A percentile compares a stretch with the other conserved stretches of the same genome.
Evolutionary conservation across 2,329 filamentous ascomycete genomes (phyloP).

Genomic region (Fusarium pseudograminearum): DNA sequence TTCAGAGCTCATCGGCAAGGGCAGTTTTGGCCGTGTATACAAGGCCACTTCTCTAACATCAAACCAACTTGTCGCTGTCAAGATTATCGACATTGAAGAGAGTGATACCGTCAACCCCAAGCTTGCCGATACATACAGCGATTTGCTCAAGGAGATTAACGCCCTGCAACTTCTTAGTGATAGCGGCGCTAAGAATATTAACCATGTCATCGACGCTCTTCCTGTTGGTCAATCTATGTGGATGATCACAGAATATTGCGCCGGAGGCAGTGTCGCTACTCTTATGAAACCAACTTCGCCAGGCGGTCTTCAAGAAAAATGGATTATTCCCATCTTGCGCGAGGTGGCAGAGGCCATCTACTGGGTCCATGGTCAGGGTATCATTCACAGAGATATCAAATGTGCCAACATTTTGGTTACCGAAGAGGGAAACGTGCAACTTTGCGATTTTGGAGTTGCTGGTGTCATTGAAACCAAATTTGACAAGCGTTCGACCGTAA

Average conservation of each 20-base stretch:
- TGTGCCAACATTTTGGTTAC: slow-evolving; percentile 85
- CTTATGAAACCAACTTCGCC: slow-evolving; percentile 76
- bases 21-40: slow-evolving; percentile 79
- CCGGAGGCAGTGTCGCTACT: slow-evolving; percentile 83
- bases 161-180: slow-evolving; percentile 79
- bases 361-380: slow-evolving; percentile 76
- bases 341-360: slow-evolving; percentile 74
- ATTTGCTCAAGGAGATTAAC: slow-evolving; percentile 76
- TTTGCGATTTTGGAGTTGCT: slow-evolving; percentile 88
- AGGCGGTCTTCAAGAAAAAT: slow-evolving; percentile 75
- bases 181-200: slow-evolving; percentile 81
- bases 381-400: slow-evolving; percentile 79
- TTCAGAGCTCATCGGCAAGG: slow-evolving; percentile 79
- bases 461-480: slow-evolving; percentile 80
- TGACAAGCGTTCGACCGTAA: slow-evolving; percentile 82
- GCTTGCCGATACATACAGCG: slow-evolving; percentile 74
- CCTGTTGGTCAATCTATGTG: slow-evolving; percentile 84
- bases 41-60: slow-evolving; percentile 66
- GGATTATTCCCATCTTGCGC: slow-evolving; percentile 75
- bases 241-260: slow-evolving; percentile 90
- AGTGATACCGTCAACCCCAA: slow-evolving; percentile 76
- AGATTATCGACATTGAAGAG: slow-evolving; percentile 87
- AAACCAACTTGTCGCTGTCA: slow-evolving; percentile 74
- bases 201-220: slow-evolving; percentile 82
- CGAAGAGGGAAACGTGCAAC: slow-evolving; percentile 80